Evolutionary conservation across 2,329 filamentous ascomycete species (phyloP).

Genomic region (Epichloe coenophiala): DNA sequence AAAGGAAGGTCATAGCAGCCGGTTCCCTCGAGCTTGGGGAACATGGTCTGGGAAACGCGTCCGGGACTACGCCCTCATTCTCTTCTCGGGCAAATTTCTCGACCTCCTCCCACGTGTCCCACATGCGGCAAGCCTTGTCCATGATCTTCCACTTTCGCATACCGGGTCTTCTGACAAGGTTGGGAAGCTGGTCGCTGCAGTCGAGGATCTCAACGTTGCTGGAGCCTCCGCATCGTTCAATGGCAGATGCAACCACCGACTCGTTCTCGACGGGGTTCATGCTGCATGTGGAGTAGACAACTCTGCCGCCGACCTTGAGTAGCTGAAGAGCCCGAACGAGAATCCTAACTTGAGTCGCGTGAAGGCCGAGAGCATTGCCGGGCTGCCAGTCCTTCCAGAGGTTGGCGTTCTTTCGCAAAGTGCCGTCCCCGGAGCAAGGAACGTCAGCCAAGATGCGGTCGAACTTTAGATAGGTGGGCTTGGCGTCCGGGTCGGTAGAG

Average conservation of each 20-base stretch:
- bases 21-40: slow-evolving; percentile 45
- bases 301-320: slow-evolving; percentile 85
- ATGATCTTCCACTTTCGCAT: slow-evolving; percentile 80
- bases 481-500: slow-evolving; percentile 35
- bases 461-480: slow-evolving; percentile 76
- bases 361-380: slow-evolving; percentile 73
- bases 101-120: slow-evolving; percentile 73
- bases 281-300: slow-evolving; percentile 97
- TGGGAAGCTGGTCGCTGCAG: slow-evolving; percentile 63
- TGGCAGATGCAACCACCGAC: slow-evolving; percentile 75
- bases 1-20: slow-evolving; percentile 56
- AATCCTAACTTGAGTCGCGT: slow-evolving; percentile 78
- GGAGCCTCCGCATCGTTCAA: slow-evolving; percentile 76
- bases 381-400: slow-evolving; percentile 95
- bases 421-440: slow-evolving; percentile 96
- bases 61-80: slow-evolving; percentile 40
- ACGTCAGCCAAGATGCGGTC: slow-evolving; percentile 94
- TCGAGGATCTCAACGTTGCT: slow-evolving; percentile 75
- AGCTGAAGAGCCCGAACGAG: slow-evolving; percentile 86
- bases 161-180: slow-evolving; percentile 63
- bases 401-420: slow-evolving; percentile 80
- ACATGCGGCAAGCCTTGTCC: slow-evolving; percentile 70
- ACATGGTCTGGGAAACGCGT: slow-evolving; percentile 70
- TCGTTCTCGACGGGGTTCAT: slow-evolving; percentile 99
- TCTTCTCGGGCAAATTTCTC: slow-evolving; percentile 52